These are phyloP conservation scores for Xylaria venustula DNA, from an alignment of 495 filamentous ascomycete species.

Conservation along the genomic window DNA sequence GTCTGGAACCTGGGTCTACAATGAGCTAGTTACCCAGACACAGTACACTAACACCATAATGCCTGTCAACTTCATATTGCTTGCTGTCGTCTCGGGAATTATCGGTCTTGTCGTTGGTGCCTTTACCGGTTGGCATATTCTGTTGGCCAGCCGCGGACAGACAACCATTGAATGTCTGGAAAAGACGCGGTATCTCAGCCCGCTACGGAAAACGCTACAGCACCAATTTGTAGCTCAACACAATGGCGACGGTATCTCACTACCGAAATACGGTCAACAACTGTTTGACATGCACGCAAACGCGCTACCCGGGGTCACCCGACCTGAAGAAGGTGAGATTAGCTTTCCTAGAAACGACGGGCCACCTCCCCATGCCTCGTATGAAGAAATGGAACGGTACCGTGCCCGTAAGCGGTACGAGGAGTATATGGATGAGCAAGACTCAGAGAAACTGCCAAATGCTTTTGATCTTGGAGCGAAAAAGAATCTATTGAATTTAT, in stretches of 20 bases:
- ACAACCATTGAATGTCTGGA: constrained; percentile 96
- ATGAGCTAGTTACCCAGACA: constrained; percentile 67
- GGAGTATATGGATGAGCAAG: constrained; percentile 83
- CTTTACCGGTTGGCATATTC: constrained; percentile 92
- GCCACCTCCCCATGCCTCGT: constrained; percentile 44
- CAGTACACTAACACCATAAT: constrained; percentile 64
- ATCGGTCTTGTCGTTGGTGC: constrained; percentile 85
- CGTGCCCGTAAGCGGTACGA: constrained; percentile 74
- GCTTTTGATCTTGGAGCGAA: constrained; percentile 87
- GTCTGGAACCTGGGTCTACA: constrained; percentile 74
- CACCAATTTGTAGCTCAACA: constrained; percentile 55
- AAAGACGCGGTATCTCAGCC: constrained; percentile 87
- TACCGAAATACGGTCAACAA: constrained; percentile 70
- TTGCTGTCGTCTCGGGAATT: constrained; percentile 83
- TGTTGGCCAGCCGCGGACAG: constrained; percentile 70
- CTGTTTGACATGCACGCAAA: constrained; percentile 80
- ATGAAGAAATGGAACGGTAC: constrained; percentile 69
- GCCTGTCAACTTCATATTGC: constrained; percentile 86
- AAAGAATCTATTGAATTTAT: constrained; percentile 78
- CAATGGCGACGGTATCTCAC: constrained; percentile 44
- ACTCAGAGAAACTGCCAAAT: constrained; percentile 80
- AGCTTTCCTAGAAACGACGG: constrained; percentile 19
- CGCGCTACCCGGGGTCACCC: constrained; percentile 74
- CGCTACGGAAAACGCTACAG: constrained; percentile 67
- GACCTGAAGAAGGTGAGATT: constrained; percentile 77